phyloP scores from a whole-genome alignment of 2,329 filamentous ascomycete species.

The Zarea fungicola region DNA sequence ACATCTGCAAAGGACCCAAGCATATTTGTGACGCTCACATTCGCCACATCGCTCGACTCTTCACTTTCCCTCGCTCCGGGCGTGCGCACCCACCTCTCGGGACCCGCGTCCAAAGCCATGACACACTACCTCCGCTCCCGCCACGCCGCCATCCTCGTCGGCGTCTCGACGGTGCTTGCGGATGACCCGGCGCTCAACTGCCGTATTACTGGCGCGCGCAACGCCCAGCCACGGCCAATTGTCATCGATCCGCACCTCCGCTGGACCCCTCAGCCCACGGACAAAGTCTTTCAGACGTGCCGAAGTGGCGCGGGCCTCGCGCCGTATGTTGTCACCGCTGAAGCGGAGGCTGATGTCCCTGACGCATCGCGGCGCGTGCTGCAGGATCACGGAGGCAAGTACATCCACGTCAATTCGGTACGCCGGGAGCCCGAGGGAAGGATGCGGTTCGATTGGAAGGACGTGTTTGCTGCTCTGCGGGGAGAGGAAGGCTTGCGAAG shows the following conservation, averaged over 20 bases:
- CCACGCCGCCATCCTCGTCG: slow-evolving; percentile 81
- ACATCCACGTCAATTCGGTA: slow-evolving; percentile 36
- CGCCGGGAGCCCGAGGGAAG: slow-evolving; percentile 22
- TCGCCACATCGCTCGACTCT: slow-evolving; percentile 84
- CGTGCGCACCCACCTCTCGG: slow-evolving; percentile 76
- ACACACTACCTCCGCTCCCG: slow-evolving; percentile 81
- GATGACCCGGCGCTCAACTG: slow-evolving; percentile 86
- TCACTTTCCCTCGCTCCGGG: slow-evolving; percentile 72
- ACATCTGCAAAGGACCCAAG: slow-evolving; percentile 13
- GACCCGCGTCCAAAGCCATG: slow-evolving; percentile 80
- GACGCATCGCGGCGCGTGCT: slow-evolving; percentile 38
- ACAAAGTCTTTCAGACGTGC: slow-evolving; percentile 63
- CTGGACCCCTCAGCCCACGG: slow-evolving; percentile 58
- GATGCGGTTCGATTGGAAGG: slow-evolving; percentile 56
- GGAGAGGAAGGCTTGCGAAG: slow-evolving; percentile 58
- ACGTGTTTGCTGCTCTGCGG: slow-evolving; percentile 55
- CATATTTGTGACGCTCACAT: slow-evolving; percentile 73
- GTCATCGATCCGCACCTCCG: slow-evolving; percentile 74
- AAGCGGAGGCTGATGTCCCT: slow-evolving; percentile 37
- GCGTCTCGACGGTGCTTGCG: slow-evolving; percentile 75
- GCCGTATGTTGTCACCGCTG: slow-evolving; percentile 64
- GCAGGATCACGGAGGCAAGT: slow-evolving; percentile 47
- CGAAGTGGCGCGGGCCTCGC: slow-evolving; percentile 61
- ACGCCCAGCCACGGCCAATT: slow-evolving; percentile 69
- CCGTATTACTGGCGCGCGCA: slow-evolving; percentile 56